phyloP scores from a whole-genome alignment of 768 basidiomycete genomes.

The Holtermannia corniformis region DNA sequence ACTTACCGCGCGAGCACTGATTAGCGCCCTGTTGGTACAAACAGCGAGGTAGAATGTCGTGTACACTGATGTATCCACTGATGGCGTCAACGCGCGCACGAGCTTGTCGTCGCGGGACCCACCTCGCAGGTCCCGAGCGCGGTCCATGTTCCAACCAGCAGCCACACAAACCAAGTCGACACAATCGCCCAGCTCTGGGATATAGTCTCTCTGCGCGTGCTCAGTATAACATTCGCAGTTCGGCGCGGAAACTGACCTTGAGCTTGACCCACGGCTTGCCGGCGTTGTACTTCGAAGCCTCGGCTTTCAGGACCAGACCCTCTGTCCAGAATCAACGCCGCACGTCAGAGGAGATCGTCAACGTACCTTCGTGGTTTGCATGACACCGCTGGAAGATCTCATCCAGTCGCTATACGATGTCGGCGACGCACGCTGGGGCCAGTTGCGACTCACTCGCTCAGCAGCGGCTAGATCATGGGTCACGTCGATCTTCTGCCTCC shows the following conservation, averaged over 20 bases:
- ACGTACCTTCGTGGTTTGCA: slow-evolving; percentile 14
- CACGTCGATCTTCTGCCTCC: too few species aligned
- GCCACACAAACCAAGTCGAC: slow-evolving; percentile 70
- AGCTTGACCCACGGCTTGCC: slow-evolving; percentile 72
- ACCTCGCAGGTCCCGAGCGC: slow-evolving; percentile 71
- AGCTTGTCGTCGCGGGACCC: slow-evolving; percentile 3
- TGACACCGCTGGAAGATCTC: slow-evolving; percentile 7
- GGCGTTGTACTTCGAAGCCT: slow-evolving; percentile 59
- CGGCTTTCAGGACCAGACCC: slow-evolving; percentile 65
- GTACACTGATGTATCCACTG: slow-evolving; percentile 60
- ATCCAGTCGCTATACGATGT: slow-evolving; percentile 13
- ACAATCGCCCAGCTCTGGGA: slow-evolving; percentile 70
- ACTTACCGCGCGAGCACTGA: slow-evolving; percentile 17
- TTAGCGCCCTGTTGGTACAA: slow-evolving; percentile 48
- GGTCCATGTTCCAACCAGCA: slow-evolving; percentile 67
- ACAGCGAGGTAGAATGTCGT: slow-evolving; percentile 76
- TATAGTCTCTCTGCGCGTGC: slow-evolving; percentile 61
- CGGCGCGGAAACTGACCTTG: slow-evolving; percentile 22
- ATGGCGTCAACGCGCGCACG: slow-evolving; percentile 6
- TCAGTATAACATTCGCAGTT: background rate
- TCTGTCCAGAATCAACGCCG: slow-evolving; percentile 31
- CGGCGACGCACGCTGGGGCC: too few species aligned
- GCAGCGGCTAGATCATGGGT: slow-evolving; percentile 47
- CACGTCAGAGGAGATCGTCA: too few species aligned
- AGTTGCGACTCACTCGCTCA: too few species aligned